phyloP scores from a whole-genome alignment of 2,329 filamentous ascomycete genomes.

The Nemania sp. region DNA sequence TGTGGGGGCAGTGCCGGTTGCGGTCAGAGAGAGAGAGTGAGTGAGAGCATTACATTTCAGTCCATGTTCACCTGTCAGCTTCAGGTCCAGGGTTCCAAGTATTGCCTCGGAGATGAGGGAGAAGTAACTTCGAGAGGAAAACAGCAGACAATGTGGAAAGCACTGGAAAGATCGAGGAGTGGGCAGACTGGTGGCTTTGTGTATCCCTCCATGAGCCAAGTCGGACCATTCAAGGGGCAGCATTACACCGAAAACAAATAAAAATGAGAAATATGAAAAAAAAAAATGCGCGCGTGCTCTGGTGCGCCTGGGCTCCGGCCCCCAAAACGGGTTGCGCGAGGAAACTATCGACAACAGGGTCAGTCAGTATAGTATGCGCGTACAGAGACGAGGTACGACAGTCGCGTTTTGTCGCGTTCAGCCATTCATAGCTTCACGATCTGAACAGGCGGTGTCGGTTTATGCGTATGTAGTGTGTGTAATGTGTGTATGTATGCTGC shows the following conservation, averaged over 20 bases:
- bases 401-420: slow-evolving; percentile 3
- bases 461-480: neutral
- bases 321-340: slow-evolving; percentile 39
- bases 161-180: slow-evolving; percentile 39
- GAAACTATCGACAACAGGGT: slow-evolving; percentile 1
- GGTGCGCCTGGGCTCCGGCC: slow-evolving; percentile 36
- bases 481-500: neutral
- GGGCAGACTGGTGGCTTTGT: slow-evolving; percentile 43
- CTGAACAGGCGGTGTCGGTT: slow-evolving; percentile 35
- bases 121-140: slow-evolving; percentile 27
- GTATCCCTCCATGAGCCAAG: slow-evolving; percentile 45
- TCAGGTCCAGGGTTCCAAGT: slow-evolving; percentile 9
- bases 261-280: slow-evolving; percentile 2
- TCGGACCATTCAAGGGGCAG: slow-evolving; percentile 39
- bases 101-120: slow-evolving; percentile 3
- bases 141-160: slow-evolving; percentile 19
- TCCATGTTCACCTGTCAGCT: neutral
- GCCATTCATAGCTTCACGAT: slow-evolving; percentile 32
- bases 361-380: too few species aligned
- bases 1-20: slow-evolving; percentile 32
- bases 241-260: slow-evolving; percentile 46
- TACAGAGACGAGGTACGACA: slow-evolving; percentile 12
- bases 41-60: slow-evolving; percentile 31
- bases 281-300: slow-evolving; percentile 32
- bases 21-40: slow-evolving; percentile 14